Percentiles rank a stretch among this genome's conserved stretches.
Evolutionary conservation across 768 basidiomycete genomes (phyloP).

Genomic region (Hypholoma sublateritium): DNA sequence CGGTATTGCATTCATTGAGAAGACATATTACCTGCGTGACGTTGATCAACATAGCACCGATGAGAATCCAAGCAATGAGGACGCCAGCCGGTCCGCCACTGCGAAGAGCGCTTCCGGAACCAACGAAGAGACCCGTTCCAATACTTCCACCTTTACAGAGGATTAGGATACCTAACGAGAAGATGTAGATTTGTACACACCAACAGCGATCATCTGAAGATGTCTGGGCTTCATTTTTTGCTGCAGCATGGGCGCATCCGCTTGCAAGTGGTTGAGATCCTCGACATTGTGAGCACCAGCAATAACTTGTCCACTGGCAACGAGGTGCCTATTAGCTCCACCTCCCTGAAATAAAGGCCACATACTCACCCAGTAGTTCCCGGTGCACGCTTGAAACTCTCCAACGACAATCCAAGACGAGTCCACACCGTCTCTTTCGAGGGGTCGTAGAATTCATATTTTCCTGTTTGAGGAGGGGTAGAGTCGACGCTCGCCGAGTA

Average conservation of each 20-base stretch:
- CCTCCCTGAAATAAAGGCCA: not conserved
- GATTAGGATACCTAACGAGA: not conserved
- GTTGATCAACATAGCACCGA: constrained; percentile 48
- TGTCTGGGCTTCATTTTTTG: constrained; percentile 50
- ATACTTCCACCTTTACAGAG: constrained; percentile 40
- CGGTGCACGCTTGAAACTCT: constrained; percentile 49
- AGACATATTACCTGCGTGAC: constrained; percentile 37
- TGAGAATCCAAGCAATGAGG: constrained; percentile 44
- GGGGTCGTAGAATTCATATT: constrained; percentile 42
- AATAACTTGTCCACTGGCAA: constrained; percentile 36
- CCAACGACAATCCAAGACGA: constrained; percentile 37
- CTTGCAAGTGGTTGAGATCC: constrained; percentile 34
- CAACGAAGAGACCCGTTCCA: constrained; percentile 49
- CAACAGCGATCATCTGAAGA: constrained; percentile 48
- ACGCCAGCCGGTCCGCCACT: constrained; percentile 43
- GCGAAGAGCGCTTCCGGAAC: constrained; percentile 39
- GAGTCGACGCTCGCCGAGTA: not conserved
- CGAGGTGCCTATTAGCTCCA: not conserved
- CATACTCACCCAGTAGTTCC: constrained; percentile 43
- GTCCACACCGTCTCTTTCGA: constrained; percentile 47
- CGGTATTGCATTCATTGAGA: not conserved
- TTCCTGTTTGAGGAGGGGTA: not conserved
- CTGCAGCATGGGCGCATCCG: constrained; percentile 45
- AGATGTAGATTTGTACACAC: constrained; percentile 24
- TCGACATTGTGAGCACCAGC: constrained; percentile 32